phyloP scores from a whole-genome alignment of 2,329 filamentous ascomycete species.

The Fusarium sp. region DNA sequence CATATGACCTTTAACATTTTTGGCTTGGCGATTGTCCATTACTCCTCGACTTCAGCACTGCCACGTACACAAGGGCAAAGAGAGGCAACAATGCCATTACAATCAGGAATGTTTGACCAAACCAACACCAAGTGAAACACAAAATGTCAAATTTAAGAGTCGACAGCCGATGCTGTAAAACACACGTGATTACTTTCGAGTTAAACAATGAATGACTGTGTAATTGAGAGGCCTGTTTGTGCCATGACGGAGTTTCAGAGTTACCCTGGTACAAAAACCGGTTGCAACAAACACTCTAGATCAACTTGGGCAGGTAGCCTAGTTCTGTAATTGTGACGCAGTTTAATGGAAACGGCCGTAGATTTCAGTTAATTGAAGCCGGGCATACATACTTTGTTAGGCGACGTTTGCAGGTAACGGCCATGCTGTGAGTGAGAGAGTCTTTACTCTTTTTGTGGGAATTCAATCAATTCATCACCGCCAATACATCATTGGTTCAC shows the following conservation, averaged over 20 bases:
- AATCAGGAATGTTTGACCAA: constrained; percentile 18
- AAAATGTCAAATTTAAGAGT: background rate
- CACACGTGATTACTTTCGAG: constrained; percentile 3
- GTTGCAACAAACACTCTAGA: background rate
- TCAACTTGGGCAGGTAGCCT: background rate
- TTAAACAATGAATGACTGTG: constrained; percentile 2
- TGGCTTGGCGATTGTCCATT: background rate
- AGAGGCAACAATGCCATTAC: background rate
- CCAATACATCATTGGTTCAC: constrained; percentile 28
- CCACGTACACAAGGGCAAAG: background rate
- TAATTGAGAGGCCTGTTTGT: constrained; percentile 5
- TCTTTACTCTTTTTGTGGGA: constrained; percentile 3
- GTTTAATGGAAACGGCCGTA: background rate
- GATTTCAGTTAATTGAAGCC: background rate
- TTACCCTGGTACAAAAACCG: background rate
- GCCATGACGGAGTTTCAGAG: background rate
- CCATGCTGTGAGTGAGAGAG: constrained; percentile 1
- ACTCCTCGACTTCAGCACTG: background rate
- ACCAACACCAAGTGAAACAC: constrained; percentile 9
- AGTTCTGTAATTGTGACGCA: constrained; percentile 12
- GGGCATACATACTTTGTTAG: constrained; percentile 15
- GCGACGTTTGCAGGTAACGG: constrained; percentile 27
- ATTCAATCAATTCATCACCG: constrained; percentile 34
- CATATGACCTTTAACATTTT: background rate
- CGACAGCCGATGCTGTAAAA: background rate